Conservation (phyloP, 2,329 filamentous ascomycete genomes). For the Emydomyces testavorans region DNA sequence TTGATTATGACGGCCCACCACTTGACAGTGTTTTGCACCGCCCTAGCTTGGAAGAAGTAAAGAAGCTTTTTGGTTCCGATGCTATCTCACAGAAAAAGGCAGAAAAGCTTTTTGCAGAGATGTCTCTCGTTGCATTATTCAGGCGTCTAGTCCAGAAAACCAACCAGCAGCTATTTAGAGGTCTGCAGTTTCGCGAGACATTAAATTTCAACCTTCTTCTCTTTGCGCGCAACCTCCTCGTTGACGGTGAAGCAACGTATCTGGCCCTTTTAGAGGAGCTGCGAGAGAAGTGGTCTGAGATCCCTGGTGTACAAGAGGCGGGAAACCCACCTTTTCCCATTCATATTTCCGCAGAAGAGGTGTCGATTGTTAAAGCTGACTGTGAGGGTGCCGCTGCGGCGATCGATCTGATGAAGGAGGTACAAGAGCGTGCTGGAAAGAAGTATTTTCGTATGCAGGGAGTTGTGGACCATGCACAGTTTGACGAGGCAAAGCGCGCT, state of each 20-base stretch:
- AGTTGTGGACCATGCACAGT: constrained; percentile 9
- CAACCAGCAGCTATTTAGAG: constrained; percentile 22
- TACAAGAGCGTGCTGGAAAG: constrained; percentile 20
- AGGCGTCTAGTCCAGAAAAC: constrained; percentile 16
- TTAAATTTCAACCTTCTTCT: constrained; percentile 23
- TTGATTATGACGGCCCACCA: no score
- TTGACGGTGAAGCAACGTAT: constrained; percentile 27
- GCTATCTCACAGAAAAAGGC: constrained; percentile 17
- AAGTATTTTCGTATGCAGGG: constrained; percentile 11
- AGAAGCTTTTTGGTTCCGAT: no score
- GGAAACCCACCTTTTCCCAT: neutral
- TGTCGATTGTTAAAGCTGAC: constrained; percentile 20
- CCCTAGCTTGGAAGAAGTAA: no score
- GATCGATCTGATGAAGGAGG: constrained; percentile 19
- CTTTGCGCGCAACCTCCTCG: constrained; percentile 25
- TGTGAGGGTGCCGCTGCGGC: constrained; percentile 20
- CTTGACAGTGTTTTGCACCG: no score
- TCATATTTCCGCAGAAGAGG: neutral
- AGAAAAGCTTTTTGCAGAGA: constrained; percentile 21
- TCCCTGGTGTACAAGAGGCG: neutral
- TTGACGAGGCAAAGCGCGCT: constrained; percentile 2
- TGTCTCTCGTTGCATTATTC: constrained; percentile 24
- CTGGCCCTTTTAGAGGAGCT: constrained; percentile 19
- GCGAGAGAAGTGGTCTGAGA: constrained; percentile 18
- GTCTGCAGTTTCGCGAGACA: constrained; percentile 26